Conservation (phyloP, 805 yeast species). For the Starmerella lactis-condensi region DNA sequence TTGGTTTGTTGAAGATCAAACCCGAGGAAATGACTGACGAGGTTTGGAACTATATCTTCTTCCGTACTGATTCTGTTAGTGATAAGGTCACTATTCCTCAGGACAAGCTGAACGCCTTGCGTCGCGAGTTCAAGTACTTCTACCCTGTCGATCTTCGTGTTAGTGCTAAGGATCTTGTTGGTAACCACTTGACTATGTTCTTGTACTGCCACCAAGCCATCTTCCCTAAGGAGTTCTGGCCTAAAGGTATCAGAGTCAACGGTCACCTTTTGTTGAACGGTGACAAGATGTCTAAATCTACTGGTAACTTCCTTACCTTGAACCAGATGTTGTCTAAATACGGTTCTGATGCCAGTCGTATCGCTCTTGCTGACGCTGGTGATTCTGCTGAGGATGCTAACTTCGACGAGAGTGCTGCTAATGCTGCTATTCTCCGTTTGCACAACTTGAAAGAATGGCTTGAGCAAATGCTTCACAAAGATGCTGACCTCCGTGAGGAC, state of each 20-base stretch:
- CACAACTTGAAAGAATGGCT: conserved; percentile 89
- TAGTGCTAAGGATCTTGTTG: conserved; percentile 92
- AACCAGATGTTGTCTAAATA: conserved; percentile 67
- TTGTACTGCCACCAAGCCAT: conserved; percentile 82
- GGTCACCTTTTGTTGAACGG: conserved; percentile 92
- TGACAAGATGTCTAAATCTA: conserved; percentile 93
- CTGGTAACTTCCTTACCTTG: conserved; percentile 91
- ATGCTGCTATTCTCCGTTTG: conserved; percentile 89
- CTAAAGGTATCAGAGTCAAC: conserved; percentile 78
- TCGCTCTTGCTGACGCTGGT: conserved; percentile 97
- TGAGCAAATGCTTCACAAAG: conserved; percentile 45
- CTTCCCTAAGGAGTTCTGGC: conserved; percentile 86
- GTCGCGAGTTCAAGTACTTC: conserved; percentile 92
- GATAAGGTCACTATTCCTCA: conserved; percentile 38
- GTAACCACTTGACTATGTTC: conserved; percentile 92
- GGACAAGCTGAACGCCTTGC: conserved; percentile 48
- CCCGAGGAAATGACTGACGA: conserved; percentile 82
- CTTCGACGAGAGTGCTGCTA: conserved; percentile 89
- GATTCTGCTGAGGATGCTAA: conserved; percentile 95
- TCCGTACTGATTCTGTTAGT: conserved; percentile 41
- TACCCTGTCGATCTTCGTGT: conserved; percentile 84
- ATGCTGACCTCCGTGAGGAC: conserved; percentile 32
- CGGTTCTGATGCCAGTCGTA: conserved; percentile 95
- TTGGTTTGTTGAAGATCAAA: conserved; percentile 54
- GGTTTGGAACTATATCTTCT: conserved; percentile 79